These are phyloP conservation scores for Trichosporon inkin DNA, from an alignment of 1,284 basidiomycete species.

Conservation along the genomic window DNA sequence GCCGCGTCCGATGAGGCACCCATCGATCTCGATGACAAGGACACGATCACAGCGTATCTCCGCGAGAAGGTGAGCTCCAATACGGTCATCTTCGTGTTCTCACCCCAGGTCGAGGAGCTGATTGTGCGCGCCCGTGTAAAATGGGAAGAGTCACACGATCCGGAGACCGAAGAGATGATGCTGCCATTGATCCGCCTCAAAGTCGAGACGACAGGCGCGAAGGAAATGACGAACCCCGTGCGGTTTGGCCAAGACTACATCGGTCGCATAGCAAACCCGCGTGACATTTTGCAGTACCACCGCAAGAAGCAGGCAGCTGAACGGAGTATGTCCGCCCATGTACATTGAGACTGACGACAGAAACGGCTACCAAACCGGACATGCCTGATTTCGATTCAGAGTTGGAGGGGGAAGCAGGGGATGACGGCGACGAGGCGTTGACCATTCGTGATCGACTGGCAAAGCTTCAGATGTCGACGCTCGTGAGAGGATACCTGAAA, in stretches of 20 bases:
- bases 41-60: slow-evolving; percentile 73
- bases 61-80: slow-evolving; percentile 60
- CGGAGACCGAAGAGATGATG: slow-evolving; percentile 59
- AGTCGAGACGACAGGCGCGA: slow-evolving; percentile 84
- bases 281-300: slow-evolving; percentile 86
- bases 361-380: slow-evolving; percentile 40
- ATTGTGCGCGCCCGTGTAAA: slow-evolving; percentile 69
- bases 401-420: slow-evolving; percentile 63
- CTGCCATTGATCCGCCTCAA: slow-evolving; percentile 86
- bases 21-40: slow-evolving; percentile 71
- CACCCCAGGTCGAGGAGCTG: slow-evolving; percentile 66
- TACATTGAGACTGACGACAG: slow-evolving; percentile 24
- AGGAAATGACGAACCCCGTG: slow-evolving; percentile 88
- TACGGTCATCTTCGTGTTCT: slow-evolving; percentile 17
- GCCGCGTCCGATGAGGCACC: slow-evolving; percentile 63
- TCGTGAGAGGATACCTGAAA: slow-evolving; percentile 81
- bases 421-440: slow-evolving; percentile 57
- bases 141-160: slow-evolving; percentile 73
- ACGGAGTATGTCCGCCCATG: slow-evolving; percentile 30
- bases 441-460: slow-evolving; percentile 41
- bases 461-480: slow-evolving; percentile 53
- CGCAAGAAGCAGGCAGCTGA: slow-evolving; percentile 65
- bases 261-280: slow-evolving; percentile 86
- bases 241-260: slow-evolving; percentile 95
- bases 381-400: slow-evolving; percentile 53